These are phyloP conservation scores for Helichrysum umbraculigerum DNA, from an alignment of 129 eudicot species.

Conservation along the genomic window DNA sequence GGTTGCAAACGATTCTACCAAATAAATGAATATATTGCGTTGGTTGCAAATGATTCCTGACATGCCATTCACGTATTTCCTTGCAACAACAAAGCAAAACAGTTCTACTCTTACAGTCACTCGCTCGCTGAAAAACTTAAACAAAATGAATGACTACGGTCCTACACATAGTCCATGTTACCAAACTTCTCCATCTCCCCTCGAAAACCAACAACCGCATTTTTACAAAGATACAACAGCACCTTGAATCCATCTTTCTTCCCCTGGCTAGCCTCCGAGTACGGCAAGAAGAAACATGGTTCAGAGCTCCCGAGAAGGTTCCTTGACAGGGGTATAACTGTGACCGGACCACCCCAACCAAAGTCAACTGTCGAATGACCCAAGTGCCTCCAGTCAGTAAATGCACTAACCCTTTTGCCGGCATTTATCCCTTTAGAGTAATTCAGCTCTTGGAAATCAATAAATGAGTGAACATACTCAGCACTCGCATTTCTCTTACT, in stretches of 20 bases:
- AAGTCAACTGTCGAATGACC: constrained; percentile 86
- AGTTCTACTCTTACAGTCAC: too few relatives aligned
- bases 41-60: not conserved
- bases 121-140: not conserved
- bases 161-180: constrained; percentile 39
- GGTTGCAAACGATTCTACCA: too few relatives aligned
- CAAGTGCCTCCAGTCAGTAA: constrained; percentile 90
- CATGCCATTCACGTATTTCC: not conserved
- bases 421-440: constrained; percentile 62
- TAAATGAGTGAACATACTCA: constrained; percentile 66
- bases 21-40: too few relatives aligned
- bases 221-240: constrained; percentile 49
- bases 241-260: constrained; percentile 65
- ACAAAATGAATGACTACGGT: not conserved
- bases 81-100: not conserved
- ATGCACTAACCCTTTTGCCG: constrained; percentile 64
- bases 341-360: constrained; percentile 87
- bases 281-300: constrained; percentile 78
- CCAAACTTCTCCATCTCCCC: constrained; percentile 60
- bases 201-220: constrained; percentile 43
- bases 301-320: constrained; percentile 66
- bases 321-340: constrained; percentile 70
- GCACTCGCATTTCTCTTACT: constrained; percentile 60
- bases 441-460: constrained; percentile 66
- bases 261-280: constrained; percentile 51